Evolutionary conservation across 768 basidiomycete species (phyloP).

Genomic region (Saitozyma sp.): DNA sequence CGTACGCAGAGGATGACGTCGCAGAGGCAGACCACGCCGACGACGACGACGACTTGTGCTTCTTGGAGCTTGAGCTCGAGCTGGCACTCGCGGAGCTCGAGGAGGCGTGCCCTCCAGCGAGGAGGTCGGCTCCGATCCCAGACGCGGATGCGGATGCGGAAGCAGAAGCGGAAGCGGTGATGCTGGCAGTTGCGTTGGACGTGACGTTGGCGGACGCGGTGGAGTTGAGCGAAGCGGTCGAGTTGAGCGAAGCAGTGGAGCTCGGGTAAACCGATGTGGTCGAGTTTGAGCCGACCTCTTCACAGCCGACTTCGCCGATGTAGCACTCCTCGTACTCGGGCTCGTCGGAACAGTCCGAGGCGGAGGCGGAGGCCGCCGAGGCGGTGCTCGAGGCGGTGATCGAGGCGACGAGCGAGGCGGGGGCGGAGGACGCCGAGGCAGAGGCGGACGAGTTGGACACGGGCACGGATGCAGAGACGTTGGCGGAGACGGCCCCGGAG

Average conservation of each 20-base stretch:
- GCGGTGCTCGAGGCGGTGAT: too few relatives aligned
- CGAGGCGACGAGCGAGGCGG: slow-evolving; percentile 8
- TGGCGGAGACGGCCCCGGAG: background rate
- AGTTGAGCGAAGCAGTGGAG: too few relatives aligned
- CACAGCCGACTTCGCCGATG: too few relatives aligned
- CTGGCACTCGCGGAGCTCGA: slow-evolving; percentile 9
- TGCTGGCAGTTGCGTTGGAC: slow-evolving; percentile 6
- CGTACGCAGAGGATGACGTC: too few relatives aligned
- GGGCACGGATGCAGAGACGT: slow-evolving; percentile 6
- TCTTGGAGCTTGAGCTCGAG: slow-evolving; percentile 2
- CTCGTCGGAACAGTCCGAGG: background rate
- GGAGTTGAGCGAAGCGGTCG: background rate
- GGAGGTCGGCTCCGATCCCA: slow-evolving; percentile 5
- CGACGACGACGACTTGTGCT: background rate
- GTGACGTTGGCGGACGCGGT: slow-evolving; percentile 12
- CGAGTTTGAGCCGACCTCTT: too few relatives aligned
- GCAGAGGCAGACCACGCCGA: slow-evolving; percentile 14
- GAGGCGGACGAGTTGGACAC: slow-evolving; percentile 7
- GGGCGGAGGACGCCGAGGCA: slow-evolving; percentile 7
- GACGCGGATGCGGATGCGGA: slow-evolving; percentile 13
- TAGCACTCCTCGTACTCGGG: too few relatives aligned
- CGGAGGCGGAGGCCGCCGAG: background rate
- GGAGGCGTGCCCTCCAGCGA: slow-evolving; percentile 3
- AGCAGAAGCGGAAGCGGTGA: slow-evolving; percentile 8
- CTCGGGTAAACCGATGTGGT: too few relatives aligned